These are phyloP conservation scores for Salix arbutifolia DNA, from an alignment of 345 rosid species.

Conservation along the genomic window DNA sequence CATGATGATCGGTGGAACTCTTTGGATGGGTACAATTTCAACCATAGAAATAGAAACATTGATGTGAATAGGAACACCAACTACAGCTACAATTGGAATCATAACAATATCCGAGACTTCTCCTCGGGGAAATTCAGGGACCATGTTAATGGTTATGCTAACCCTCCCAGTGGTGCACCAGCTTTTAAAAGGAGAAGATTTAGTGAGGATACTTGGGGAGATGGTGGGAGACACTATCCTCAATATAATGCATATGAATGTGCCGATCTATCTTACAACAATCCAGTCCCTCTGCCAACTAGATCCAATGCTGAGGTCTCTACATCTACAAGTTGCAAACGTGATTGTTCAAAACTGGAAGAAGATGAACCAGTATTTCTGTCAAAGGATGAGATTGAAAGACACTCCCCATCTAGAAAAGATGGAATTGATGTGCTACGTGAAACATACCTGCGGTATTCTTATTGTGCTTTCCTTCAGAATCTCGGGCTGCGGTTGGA, in stretches of 20 bases:
- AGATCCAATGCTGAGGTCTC: conserved; percentile 42
- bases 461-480: conserved; percentile 69
- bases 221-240: conserved; percentile 22
- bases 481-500: conserved; percentile 65
- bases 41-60: conserved; percentile 24
- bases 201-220: conserved; percentile 48
- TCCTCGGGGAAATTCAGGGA: conserved; percentile 34
- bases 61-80: conserved; percentile 21
- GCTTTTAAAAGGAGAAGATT: conserved; percentile 58
- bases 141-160: conserved; percentile 20
- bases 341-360: conserved; percentile 54
- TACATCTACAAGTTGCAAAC: conserved; percentile 45
- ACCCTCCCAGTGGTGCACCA: conserved; percentile 35
- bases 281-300: conserved; percentile 23
- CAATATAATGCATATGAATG: conserved; percentile 21
- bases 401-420: conserved; percentile 71
- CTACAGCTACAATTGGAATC: conserved; percentile 18
- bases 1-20: conserved; percentile 32
- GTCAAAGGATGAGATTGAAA: conserved; percentile 74
- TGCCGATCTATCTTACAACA: conserved; percentile 23
- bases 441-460: conserved; percentile 70
- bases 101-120: conserved; percentile 20
- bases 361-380: conserved; percentile 59
- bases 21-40: conserved; percentile 24
- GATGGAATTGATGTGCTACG: conserved; percentile 70